Conservation (phyloP, 495 filamentous ascomycete genomes). For the Penicillium manginii region DNA sequence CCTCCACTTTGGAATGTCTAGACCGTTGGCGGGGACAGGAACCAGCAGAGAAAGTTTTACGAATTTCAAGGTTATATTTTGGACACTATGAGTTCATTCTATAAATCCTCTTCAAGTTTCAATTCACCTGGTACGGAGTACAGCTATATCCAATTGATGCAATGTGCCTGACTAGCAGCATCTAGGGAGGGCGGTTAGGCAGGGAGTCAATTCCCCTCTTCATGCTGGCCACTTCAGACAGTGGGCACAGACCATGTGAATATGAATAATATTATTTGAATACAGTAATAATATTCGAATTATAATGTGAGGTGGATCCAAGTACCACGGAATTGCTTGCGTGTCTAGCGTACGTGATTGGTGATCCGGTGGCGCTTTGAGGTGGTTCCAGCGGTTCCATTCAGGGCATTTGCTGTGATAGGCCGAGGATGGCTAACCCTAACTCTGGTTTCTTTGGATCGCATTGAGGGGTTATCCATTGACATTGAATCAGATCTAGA, state of each 20-base stretch:
- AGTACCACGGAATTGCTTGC: background rate
- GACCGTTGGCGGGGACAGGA: conserved; percentile 1
- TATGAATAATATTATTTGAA: background rate
- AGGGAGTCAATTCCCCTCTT: background rate
- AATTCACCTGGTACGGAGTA: background rate
- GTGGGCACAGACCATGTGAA: conserved; percentile 1
- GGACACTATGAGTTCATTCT: background rate
- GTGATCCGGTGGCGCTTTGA: background rate
- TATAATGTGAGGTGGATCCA: background rate
- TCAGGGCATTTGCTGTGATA: background rate
- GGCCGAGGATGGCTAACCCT: background rate
- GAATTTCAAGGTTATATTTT: background rate
- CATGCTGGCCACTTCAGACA: background rate
- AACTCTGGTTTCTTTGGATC: background rate
- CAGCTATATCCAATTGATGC: background rate
- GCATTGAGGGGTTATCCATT: conserved; percentile 1
- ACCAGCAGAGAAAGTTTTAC: background rate
- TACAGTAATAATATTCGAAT: too few species aligned
- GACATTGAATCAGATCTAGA: conserved; percentile 1
- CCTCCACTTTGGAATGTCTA: background rate
- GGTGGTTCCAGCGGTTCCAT: background rate
- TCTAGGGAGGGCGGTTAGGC: background rate
- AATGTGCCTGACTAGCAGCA: background rate
- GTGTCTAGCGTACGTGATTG: background rate
- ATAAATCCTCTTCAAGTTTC: background rate